Percentiles rank a stretch among this genome's conserved stretches.
These are phyloP conservation scores for Friedmanniomyces endolithicus DNA, from an alignment of 495 filamentous ascomycete genomes.

Conservation along the genomic window DNA sequence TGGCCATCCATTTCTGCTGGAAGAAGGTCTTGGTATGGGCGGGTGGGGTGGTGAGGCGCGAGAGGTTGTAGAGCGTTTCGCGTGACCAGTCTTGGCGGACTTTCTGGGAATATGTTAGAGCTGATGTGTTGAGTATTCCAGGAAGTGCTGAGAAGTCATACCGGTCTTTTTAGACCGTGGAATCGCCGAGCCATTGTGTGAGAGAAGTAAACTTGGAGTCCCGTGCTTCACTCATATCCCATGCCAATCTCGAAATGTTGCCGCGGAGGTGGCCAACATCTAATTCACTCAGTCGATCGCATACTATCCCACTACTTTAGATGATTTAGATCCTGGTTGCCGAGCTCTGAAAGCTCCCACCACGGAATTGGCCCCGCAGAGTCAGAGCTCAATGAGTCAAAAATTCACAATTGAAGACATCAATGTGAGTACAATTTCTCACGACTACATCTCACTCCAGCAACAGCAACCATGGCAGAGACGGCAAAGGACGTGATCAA, in stretches of 20 bases:
- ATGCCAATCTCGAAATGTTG: background rate
- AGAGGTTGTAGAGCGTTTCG: conserved; percentile 87
- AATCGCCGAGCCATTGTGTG: conserved; percentile 43
- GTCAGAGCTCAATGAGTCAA: background rate
- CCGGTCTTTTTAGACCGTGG: conserved; percentile 50
- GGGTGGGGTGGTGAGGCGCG: conserved; percentile 31
- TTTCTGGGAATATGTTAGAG: conserved; percentile 45
- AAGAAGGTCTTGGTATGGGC: conserved; percentile 54
- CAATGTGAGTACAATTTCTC: no score
- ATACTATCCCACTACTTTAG: no score
- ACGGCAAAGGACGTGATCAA: conserved; percentile 3
- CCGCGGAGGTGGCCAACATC: background rate
- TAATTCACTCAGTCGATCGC: no score
- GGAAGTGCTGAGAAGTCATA: conserved; percentile 30
- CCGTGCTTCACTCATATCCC: background rate
- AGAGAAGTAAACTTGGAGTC: background rate
- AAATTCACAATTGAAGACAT: background rate
- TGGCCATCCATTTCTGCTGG: conserved; percentile 95
- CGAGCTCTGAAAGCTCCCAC: background rate
- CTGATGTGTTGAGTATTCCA: conserved; percentile 18
- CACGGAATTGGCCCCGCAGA: background rate
- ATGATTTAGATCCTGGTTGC: background rate
- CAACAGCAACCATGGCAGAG: conserved; percentile 4
- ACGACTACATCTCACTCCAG: background rate
- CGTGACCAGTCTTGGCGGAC: conserved; percentile 95